Evolutionary conservation across 2,329 filamentous ascomycete genomes (phyloP).

Genomic region (Ophiostoma fasciatum): DNA sequence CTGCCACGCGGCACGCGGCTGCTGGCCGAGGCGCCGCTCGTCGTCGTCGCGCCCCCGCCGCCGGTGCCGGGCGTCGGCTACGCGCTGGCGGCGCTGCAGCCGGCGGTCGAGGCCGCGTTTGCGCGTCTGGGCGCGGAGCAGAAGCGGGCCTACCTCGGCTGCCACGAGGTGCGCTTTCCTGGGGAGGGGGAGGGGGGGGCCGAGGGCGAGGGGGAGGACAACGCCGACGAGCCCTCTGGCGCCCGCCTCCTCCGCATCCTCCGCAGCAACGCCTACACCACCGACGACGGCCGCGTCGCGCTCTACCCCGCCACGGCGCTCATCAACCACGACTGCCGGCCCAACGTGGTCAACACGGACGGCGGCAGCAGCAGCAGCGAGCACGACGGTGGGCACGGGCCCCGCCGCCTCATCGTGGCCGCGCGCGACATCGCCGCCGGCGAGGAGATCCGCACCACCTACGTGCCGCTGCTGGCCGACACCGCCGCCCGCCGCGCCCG

Average conservation of each 20-base stretch:
- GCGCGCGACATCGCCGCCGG: constrained; percentile 19
- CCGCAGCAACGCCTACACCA: constrained; percentile 26
- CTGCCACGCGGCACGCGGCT: constrained; percentile 24
- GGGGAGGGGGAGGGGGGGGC: no score
- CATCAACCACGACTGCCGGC: constrained; percentile 26
- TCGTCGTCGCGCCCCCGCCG: constrained; percentile 17
- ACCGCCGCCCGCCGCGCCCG: constrained; percentile 17
- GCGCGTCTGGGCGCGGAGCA: constrained; percentile 12
- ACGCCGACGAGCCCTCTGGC: not conserved
- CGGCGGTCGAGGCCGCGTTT: constrained; percentile 15
- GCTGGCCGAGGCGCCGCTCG: constrained; percentile 23
- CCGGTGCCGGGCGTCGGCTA: constrained; percentile 16
- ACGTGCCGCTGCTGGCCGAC: constrained; percentile 20
- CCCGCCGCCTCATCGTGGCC: constrained; percentile 18
- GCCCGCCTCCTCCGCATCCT: constrained; percentile 19
- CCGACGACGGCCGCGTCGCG: constrained; percentile 8
- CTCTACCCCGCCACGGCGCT: constrained; percentile 22
- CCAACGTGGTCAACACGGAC: constrained; percentile 20
- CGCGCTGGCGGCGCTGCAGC: constrained; percentile 19
- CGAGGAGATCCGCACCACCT: constrained; percentile 23
- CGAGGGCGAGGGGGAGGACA: constrained; percentile 10
- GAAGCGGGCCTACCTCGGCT: constrained; percentile 17
- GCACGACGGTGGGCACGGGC: no score
- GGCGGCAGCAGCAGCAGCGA: no score
- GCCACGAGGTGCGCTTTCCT: constrained; percentile 16